Evolutionary conservation across 2,329 filamentous ascomycete genomes (phyloP).

Genomic region (Fusarium solani-melongenae): DNA sequence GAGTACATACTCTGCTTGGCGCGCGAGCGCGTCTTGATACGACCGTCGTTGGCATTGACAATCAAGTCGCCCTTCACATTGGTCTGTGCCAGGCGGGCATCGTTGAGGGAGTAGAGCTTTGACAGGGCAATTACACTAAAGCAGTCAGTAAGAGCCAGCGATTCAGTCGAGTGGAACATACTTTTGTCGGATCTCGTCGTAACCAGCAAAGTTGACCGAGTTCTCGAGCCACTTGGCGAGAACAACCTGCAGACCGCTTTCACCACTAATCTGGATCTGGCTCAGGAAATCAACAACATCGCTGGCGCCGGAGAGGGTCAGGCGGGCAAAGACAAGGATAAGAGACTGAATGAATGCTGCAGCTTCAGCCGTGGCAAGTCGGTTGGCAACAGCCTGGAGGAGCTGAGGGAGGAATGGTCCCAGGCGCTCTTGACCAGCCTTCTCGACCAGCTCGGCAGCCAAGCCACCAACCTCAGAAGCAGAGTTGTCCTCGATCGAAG

Average conservation of each 20-base stretch:
- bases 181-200: slow-evolving; percentile 98
- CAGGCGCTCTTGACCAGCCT: slow-evolving; percentile 89
- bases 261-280: slow-evolving; percentile 81
- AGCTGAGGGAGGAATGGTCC: slow-evolving; percentile 91
- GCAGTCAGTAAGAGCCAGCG: slow-evolving; percentile 43
- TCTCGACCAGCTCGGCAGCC: slow-evolving; percentile 94
- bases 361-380: slow-evolving; percentile 83
- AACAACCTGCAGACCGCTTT: slow-evolving; percentile 89
- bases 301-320: slow-evolving; percentile 84
- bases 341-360: slow-evolving; percentile 95
- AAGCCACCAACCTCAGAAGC: slow-evolving; percentile 96
- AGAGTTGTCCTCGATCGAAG: slow-evolving; percentile 88
- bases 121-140: slow-evolving; percentile 88
- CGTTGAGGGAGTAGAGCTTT: slow-evolving; percentile 89
- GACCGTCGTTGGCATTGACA: slow-evolving; percentile 75
- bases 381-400: slow-evolving; percentile 86
- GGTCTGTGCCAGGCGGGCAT: slow-evolving; percentile 80
- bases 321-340: slow-evolving; percentile 92
- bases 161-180: slow-evolving; percentile 56
- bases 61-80: slow-evolving; percentile 94
- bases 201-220: slow-evolving; percentile 96
- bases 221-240: slow-evolving; percentile 97
- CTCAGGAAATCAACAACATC: slow-evolving; percentile 94
- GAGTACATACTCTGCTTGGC: slow-evolving; percentile 77
- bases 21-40: slow-evolving; percentile 94